These are phyloP conservation scores for Plasmopara halstedii DNA, from an alignment of 352 stramenopile genomes.

Conservation along the genomic window DNA sequence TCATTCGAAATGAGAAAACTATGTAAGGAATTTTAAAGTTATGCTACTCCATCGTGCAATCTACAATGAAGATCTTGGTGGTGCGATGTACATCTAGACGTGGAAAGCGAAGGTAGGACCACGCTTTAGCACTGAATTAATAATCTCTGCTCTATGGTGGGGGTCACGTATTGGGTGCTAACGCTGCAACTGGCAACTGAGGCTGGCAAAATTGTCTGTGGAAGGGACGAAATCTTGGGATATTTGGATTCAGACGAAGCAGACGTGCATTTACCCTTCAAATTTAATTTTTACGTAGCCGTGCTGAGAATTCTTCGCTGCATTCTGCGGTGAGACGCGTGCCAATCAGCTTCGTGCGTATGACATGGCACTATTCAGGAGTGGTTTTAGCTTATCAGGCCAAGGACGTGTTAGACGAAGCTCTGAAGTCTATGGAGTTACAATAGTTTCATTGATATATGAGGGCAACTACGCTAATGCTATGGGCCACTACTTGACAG, in stretches of 20 bases:
- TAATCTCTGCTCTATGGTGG: conserved; percentile 78
- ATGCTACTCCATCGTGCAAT: conserved; percentile 59
- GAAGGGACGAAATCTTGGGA: too few relatives aligned
- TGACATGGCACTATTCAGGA: conserved; percentile 84
- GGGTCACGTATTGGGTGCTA: too few relatives aligned
- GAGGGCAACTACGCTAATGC: conserved; percentile 74
- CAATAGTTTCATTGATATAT: conserved; percentile 76
- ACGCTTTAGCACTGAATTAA: conserved; percentile 58
- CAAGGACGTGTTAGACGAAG: conserved; percentile 74
- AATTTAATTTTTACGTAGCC: conserved; percentile 66
- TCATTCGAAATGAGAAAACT: conserved; percentile 63
- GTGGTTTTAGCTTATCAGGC: conserved; percentile 73
- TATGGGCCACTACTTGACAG: conserved; percentile 69
- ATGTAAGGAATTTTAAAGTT: conserved; percentile 16
- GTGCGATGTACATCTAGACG: too few relatives aligned
- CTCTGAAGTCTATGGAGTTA: conserved; percentile 63
- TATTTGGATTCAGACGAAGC: conserved; percentile 71
- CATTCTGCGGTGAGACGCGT: conserved; percentile 73
- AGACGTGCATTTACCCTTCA: conserved; percentile 73
- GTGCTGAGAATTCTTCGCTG: conserved; percentile 61
- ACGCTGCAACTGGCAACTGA: conserved; percentile 56
- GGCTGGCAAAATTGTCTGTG: too few relatives aligned
- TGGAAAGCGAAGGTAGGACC: conserved; percentile 32
- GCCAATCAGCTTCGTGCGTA: conserved; percentile 75
- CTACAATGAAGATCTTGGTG: too few relatives aligned